Percentiles rank a stretch among this genome's conserved stretches.
Conservation (phyloP, 2,329 filamentous ascomycete genomes). For the Alternaria postmessia region DNA sequence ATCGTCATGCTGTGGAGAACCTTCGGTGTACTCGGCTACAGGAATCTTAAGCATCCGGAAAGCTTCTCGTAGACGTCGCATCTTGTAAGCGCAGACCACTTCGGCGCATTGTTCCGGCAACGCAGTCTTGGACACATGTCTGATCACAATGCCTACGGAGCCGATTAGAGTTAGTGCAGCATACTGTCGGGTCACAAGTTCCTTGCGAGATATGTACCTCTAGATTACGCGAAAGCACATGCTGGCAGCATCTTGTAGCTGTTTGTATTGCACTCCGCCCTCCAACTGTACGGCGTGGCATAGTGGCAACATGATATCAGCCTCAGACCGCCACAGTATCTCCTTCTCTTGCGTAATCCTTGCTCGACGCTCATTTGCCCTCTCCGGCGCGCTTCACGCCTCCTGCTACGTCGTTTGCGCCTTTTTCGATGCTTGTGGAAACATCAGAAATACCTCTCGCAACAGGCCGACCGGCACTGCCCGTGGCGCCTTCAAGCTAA, state of each 20-base stretch:
- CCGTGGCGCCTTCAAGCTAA: slow-evolving; percentile 54
- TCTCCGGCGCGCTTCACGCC: slow-evolving; percentile 58
- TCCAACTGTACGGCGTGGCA: background rate
- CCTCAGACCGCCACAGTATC: background rate
- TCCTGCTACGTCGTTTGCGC: slow-evolving; percentile 52
- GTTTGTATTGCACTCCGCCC: background rate
- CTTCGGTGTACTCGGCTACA: background rate
- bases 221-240: background rate
- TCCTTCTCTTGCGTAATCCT: background rate
- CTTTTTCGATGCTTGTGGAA: slow-evolving; percentile 57
- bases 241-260: background rate
- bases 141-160: background rate
- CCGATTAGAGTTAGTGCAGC: slow-evolving; percentile 4
- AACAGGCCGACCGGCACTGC: slow-evolving; percentile 53
- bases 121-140: background rate
- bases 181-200: slow-evolving; percentile 1
- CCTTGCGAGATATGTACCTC: background rate
- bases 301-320: slow-evolving; percentile 2
- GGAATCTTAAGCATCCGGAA: background rate
- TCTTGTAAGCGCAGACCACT: background rate
- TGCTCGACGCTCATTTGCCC: slow-evolving; percentile 48
- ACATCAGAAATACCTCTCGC: slow-evolving; percentile 54
- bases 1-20: background rate
- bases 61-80: background rate
- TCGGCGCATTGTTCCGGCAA: background rate